Evolutionary conservation across 371 early-diverging fungal genomes (phyloP), one percentile per base, ranked within the genome.

Genomic region (Mucor ambiguus): DNA sequence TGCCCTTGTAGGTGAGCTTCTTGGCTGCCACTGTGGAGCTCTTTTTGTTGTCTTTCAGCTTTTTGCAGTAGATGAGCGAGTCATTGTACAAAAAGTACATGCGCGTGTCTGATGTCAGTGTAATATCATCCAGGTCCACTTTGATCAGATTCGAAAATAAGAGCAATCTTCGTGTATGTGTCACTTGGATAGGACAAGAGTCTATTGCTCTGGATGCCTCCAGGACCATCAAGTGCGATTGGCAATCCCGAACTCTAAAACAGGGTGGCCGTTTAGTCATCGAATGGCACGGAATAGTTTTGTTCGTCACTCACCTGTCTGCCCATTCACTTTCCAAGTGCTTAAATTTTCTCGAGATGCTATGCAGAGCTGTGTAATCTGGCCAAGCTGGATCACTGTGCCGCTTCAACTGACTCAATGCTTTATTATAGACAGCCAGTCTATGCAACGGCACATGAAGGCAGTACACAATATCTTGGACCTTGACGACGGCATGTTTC

Each of bases 1-100:
- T 58, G 3, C 70, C 74, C 30, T 70, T 70, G 48, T 64, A 73
- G 0, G 44, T 61, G n/a, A 67, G 37, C 38, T 66, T 52, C 22
- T 52, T 54, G 9, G 56, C 58, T 46, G 46, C 5, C 5, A 7
- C 10, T 10, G 18, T 18, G 12, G 26, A 22, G 7, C 62, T 37
- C 43, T 60, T 60, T 61, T 49, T 63, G 22, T 24, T 56, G 12
- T 63, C 58, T 24, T 68, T 75, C 38, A 54, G 30, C 62, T 68
- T 64, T 63, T 58, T 65, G 29, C 74, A 70, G 33, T 55, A 70
- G 24, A 70, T 70, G 4, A 70, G 32, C 18, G 26, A 29, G 54
- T 73, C 74, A 41, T 75, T 72, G 58, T 67, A 78, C n/a, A 78
- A 67, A 46, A 71, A 64, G 30, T 75, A 78, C 38, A 64, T 69